phyloP scores from a whole-genome alignment of 345 rosid genomes.

The Turnera subulata region DNA sequence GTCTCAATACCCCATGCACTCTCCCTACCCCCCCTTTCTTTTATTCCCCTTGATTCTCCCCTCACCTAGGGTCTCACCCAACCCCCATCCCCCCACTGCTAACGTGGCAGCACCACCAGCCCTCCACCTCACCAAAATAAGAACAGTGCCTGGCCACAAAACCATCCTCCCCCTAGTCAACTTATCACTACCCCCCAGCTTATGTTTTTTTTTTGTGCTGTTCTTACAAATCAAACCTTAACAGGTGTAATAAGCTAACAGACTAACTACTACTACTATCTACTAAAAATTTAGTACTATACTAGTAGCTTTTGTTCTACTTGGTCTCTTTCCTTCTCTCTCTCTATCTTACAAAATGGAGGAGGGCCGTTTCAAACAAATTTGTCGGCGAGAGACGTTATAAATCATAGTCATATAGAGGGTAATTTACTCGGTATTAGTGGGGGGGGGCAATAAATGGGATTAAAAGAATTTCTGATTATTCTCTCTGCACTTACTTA shows the following conservation, averaged over 20 bases:
- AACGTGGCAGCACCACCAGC: slow-evolving; percentile 1
- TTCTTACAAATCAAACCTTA: slow-evolving; percentile 14
- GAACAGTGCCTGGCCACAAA: neutral
- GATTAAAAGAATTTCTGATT: slow-evolving; percentile 13
- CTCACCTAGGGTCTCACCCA: slow-evolving; percentile 5
- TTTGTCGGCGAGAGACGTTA: slow-evolving; percentile 75
- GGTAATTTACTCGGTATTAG: slow-evolving; percentile 17
- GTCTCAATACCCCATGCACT: slow-evolving; percentile 36
- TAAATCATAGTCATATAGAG: slow-evolving; percentile 27
- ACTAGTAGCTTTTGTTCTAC: neutral
- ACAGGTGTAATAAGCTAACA: slow-evolving; percentile 2
- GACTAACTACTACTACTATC: too few species aligned
- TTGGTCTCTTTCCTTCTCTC: slow-evolving; percentile 10
- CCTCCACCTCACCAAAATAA: neutral
- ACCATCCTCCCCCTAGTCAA: slow-evolving; percentile 12
- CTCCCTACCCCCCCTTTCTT: neutral
- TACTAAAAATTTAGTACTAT: slow-evolving; percentile 10
- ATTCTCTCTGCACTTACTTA: slow-evolving; percentile 14
- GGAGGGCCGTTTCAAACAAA: slow-evolving; percentile 40
- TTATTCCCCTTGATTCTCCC: slow-evolving; percentile 5
- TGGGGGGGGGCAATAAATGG: slow-evolving; percentile 15
- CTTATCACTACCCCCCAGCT: slow-evolving; percentile 1
- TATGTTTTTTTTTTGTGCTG: slow-evolving; percentile 6
- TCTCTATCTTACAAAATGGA: slow-evolving; percentile 7
- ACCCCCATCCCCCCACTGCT: slow-evolving; percentile 4